phyloP scores from a whole-genome alignment of 208 protist genomes.

The Acanthamoeba lenticulata region DNA sequence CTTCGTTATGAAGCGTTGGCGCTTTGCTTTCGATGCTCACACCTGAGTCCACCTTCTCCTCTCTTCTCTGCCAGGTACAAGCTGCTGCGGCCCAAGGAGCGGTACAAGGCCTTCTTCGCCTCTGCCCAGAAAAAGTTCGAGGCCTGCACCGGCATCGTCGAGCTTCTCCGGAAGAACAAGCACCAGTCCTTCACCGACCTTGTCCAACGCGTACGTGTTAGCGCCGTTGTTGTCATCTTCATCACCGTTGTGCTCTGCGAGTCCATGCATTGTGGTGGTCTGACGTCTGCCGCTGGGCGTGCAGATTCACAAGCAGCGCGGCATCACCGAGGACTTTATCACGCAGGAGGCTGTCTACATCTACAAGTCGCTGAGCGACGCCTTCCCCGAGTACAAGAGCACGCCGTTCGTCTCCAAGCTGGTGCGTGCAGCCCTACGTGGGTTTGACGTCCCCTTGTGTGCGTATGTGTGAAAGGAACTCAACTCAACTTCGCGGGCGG shows the following conservation, averaged over 20 bases:
- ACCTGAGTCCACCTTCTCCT: not conserved
- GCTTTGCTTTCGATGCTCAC: no score
- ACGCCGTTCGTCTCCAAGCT: not conserved
- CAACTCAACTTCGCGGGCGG: no score
- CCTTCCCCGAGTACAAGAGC: not conserved
- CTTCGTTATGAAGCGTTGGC: no score
- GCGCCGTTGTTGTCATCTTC: no score
- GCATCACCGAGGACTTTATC: not conserved
- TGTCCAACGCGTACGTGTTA: not conserved
- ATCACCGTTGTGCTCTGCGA: no score
- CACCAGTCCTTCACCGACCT: not conserved
- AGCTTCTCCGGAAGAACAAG: not conserved
- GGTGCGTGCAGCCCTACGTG: no score
- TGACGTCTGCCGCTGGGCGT: not conserved
- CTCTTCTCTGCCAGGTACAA: not conserved
- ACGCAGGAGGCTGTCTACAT: not conserved
- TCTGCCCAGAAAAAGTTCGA: conserved; percentile 12
- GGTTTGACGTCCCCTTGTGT: no score
- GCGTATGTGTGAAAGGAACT: no score
- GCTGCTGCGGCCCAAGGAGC: conserved; percentile 1
- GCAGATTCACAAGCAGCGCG: not conserved
- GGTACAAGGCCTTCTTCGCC: not conserved
- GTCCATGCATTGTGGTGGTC: no score
- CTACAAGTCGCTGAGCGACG: not conserved
- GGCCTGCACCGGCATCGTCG: not conserved